phyloP scores from a whole-genome alignment of 176 grass and related monocot species.

The Typha latifolia region DNA sequence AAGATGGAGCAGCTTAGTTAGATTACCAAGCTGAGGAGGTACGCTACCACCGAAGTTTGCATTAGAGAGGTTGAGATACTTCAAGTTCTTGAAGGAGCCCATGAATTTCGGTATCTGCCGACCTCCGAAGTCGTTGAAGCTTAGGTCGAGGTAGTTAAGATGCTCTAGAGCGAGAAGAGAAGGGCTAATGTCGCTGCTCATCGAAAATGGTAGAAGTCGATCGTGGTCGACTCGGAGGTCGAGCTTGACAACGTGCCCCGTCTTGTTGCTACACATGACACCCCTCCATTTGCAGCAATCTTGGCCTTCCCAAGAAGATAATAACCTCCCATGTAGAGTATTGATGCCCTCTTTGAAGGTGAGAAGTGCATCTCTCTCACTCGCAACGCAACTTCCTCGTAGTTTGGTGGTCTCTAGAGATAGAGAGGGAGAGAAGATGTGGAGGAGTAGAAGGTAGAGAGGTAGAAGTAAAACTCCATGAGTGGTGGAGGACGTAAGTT shows the following conservation, averaged over 20 bases:
- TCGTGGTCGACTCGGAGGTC: neutral
- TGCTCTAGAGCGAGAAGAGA: constrained; percentile 14
- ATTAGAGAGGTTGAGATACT: constrained; percentile 15
- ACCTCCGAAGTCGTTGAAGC: constrained; percentile 15
- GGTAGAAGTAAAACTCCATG: too few species aligned
- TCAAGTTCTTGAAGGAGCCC: constrained; percentile 16
- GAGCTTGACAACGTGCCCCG: constrained; percentile 8
- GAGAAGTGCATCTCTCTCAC: constrained; percentile 3
- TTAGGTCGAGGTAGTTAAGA: constrained; percentile 24
- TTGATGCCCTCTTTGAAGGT: constrained; percentile 12
- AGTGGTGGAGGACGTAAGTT: too few species aligned
- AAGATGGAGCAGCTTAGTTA: constrained; percentile 14
- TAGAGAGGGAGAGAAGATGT: too few species aligned
- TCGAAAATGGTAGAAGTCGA: neutral
- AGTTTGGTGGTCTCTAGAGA: too few species aligned
- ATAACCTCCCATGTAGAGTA: neutral
- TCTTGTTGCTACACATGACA: constrained; percentile 17
- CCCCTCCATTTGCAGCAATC: constrained; percentile 23
- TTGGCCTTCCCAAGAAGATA: constrained; percentile 14
- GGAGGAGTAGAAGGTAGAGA: too few species aligned
- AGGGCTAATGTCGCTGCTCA: constrained; percentile 15
- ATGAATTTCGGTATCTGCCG: constrained; percentile 6
- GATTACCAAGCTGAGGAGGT: constrained; percentile 35
- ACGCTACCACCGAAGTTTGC: neutral
- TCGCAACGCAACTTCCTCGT: neutral